These are phyloP conservation scores for Russula emetica DNA, from an alignment of 768 basidiomycete species.

Conservation along the genomic window DNA sequence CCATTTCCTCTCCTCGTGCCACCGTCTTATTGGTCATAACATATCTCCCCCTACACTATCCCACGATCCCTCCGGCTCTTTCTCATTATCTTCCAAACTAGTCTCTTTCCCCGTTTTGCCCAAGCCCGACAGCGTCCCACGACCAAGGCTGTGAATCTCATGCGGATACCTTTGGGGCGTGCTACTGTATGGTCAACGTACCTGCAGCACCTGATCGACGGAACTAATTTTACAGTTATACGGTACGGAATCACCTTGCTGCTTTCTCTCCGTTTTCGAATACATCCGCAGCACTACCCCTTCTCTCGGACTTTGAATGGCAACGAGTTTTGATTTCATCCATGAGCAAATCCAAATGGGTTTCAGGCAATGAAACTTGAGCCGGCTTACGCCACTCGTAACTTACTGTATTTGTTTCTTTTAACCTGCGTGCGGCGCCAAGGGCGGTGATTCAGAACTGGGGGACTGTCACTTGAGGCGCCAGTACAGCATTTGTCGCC, in stretches of 20 bases:
- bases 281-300: not conserved
- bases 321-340: not conserved
- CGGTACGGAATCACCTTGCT: conserved; percentile 1
- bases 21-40: conserved; percentile 2
- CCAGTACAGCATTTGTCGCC: not conserved
- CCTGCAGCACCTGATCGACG: not conserved
- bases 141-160: not conserved
- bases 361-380: not conserved
- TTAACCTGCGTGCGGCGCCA: not conserved
- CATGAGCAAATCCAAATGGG: not conserved
- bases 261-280: not conserved
- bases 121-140: not conserved
- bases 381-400: not conserved
- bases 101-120: conserved; percentile 1
- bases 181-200: too few species aligned
- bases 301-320: conserved; percentile 5
- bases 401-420: not conserved
- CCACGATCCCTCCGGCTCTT: not conserved
- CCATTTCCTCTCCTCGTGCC: conserved; percentile 1
- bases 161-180: too few species aligned
- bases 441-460: not conserved
- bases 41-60: not conserved
- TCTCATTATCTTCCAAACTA: not conserved
- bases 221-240: not conserved
- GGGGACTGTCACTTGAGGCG: conserved; percentile 3